Evolutionary conservation across 768 basidiomycete species (phyloP).

Genomic region (Pleurotus pulmonarius): DNA sequence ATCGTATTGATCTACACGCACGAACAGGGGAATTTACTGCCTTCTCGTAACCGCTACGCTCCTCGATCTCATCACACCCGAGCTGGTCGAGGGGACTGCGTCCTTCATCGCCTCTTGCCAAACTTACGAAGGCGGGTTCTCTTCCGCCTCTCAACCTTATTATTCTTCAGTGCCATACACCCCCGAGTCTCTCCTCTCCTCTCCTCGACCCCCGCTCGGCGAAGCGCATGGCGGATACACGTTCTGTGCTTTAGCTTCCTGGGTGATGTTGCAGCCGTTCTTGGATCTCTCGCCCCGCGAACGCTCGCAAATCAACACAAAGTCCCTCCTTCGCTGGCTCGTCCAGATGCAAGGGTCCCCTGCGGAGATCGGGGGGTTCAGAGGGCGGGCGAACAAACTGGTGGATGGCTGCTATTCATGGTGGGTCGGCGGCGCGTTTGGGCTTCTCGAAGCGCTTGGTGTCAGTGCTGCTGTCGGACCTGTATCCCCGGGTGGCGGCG

Average conservation of each 20-base stretch:
- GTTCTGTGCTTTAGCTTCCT: conserved; percentile 86
- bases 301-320: conserved; percentile 49
- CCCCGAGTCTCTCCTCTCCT: conserved; percentile 26
- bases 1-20: too few relatives aligned
- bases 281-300: conserved; percentile 17
- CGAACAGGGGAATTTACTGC: conserved; percentile 85
- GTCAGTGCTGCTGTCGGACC: conserved; percentile 24
- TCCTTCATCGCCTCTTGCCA: conserved; percentile 87
- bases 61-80: conserved; percentile 85
- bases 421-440: conserved; percentile 95
- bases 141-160: conserved; percentile 73
- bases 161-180: conserved; percentile 28
- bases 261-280: conserved; percentile 72
- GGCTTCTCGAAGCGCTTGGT: conserved; percentile 63
- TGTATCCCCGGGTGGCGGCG: conserved; percentile 20
- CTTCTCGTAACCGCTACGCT: conserved; percentile 80
- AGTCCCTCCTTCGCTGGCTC: conserved; percentile 72
- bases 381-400: conserved; percentile 94
- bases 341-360: conserved; percentile 81
- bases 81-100: conserved; percentile 71
- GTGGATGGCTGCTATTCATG: conserved; percentile 99
- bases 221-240: conserved; percentile 99
- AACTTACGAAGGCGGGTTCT: conserved; percentile 96
- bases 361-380: conserved; percentile 88
- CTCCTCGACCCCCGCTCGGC: conserved; percentile 74